Evolutionary conservation across 2,329 filamentous ascomycete species (phyloP).

Genomic region (Cyphellophora attinorum): DNA sequence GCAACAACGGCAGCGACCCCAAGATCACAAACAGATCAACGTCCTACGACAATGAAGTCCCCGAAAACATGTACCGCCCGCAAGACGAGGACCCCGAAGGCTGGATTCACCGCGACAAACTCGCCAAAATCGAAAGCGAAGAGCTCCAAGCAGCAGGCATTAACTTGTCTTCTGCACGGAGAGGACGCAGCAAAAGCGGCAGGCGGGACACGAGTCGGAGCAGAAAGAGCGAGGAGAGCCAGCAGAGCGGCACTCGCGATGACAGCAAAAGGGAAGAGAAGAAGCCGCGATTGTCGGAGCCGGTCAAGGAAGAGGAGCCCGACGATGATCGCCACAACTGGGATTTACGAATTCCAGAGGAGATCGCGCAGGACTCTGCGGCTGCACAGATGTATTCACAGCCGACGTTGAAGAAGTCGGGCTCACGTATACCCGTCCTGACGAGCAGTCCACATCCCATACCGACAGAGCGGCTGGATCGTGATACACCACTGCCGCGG

Average conservation of each 20-base stretch:
- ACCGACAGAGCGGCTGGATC: conserved; percentile 60
- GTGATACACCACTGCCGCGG: conserved; percentile 59
- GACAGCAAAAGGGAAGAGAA: conserved; percentile 29
- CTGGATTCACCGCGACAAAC: conserved; percentile 43
- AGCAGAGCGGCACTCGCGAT: conserved; percentile 15
- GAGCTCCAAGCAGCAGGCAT: conserved; percentile 39
- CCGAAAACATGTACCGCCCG: conserved; percentile 19
- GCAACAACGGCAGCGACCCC: conserved; percentile 16
- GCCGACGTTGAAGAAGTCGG: conserved; percentile 47
- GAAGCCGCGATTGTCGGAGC: conserved; percentile 21
- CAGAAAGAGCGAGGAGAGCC: conserved; percentile 22
- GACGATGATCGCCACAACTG: conserved; percentile 45
- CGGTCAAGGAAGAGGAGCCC: conserved; percentile 31
- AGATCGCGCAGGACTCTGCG: conserved; percentile 52
- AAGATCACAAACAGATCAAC: conserved; percentile 12
- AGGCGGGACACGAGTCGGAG: conserved; percentile 29
- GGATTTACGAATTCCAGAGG: conserved; percentile 69
- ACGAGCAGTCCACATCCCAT: conserved; percentile 71
- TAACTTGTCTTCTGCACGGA: conserved; percentile 29
- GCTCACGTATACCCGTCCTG: conserved; percentile 78
- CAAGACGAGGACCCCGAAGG: conserved; percentile 27
- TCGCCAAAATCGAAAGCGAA: conserved; percentile 41
- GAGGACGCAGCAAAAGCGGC: conserved; percentile 25
- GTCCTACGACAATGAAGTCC: conserved; percentile 16
- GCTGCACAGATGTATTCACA: conserved; percentile 42